Conservation (phyloP, 1,284 basidiomycete species). For the Meira miltonrushii region DNA sequence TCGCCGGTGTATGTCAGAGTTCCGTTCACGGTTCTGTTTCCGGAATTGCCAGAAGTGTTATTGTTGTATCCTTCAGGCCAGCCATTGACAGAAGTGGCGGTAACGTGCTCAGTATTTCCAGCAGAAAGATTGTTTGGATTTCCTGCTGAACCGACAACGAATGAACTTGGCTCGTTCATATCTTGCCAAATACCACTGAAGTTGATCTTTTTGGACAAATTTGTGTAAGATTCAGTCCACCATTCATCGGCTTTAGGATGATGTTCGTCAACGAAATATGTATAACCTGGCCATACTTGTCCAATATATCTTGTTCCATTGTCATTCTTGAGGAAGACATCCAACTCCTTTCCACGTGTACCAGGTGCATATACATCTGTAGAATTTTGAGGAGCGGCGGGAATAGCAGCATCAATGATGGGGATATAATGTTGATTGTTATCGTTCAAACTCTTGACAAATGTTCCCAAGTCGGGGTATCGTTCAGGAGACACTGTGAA, state of each 20-base stretch:
- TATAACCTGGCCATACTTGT: constrained; percentile 13
- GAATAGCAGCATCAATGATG: constrained; percentile 50
- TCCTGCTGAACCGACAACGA: constrained; percentile 19
- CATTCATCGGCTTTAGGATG: constrained; percentile 26
- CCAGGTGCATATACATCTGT: constrained; percentile 38
- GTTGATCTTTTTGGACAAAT: constrained; percentile 31
- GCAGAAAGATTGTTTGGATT: constrained; percentile 12
- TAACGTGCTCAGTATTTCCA: constrained; percentile 25
- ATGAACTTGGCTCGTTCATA: constrained; percentile 37
- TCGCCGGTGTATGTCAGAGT: constrained; percentile 21
- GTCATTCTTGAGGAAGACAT: constrained; percentile 36
- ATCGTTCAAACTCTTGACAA: constrained; percentile 62
- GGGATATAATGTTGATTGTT: constrained; percentile 53
- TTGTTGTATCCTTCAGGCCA: constrained; percentile 61
- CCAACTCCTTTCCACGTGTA: constrained; percentile 28
- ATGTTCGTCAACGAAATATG: constrained; percentile 22
- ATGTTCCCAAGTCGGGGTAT: constrained; percentile 63
- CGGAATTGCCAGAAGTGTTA: constrained; percentile 62
- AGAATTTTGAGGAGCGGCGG: constrained; percentile 54
- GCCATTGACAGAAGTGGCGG: constrained; percentile 24
- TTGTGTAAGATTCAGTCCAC: constrained; percentile 30
- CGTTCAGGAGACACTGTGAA: constrained; percentile 66
- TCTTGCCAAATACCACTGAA: constrained; percentile 37
- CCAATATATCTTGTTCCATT: constrained; percentile 60
- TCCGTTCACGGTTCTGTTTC: constrained; percentile 69